Conservation (phyloP, 75 land plant species). For the Selaginella tamariscina region DNA sequence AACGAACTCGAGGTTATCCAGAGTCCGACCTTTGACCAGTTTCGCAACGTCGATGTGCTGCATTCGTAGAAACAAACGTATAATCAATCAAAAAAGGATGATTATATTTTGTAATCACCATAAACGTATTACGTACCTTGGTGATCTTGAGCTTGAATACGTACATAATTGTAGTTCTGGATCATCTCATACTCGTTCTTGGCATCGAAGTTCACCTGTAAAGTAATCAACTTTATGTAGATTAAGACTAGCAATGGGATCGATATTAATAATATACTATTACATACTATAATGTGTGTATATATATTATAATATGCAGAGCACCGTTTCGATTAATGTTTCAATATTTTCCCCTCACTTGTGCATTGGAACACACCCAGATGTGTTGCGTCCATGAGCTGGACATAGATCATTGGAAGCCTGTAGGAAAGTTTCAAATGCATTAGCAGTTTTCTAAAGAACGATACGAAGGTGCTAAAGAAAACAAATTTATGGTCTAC, state of each 20-base stretch:
- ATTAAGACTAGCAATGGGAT: neutral
- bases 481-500: no score
- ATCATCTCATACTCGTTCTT: conserved; percentile 21
- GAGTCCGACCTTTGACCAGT: conserved; percentile 19
- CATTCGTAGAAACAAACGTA: neutral
- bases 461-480: no score
- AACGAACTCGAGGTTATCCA: conserved; percentile 21
- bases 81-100: no score
- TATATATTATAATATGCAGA: neutral
- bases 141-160: conserved; percentile 17
- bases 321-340: no score
- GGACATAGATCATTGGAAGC: conserved; percentile 51
- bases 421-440: no score
- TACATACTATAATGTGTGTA: neutral
- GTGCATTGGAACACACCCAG: conserved; percentile 56
- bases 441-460: no score
- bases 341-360: conserved; percentile 24
- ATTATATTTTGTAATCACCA: no score
- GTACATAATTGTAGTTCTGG: conserved; percentile 20
- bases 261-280: no score
- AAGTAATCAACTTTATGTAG: neutral
- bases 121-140: no score
- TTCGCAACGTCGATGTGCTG: conserved; percentile 21
- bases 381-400: conserved; percentile 68
- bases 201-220: conserved; percentile 18